Conservation (phyloP, 768 basidiomycete species). For the Glaciozyma antarctica region DNA sequence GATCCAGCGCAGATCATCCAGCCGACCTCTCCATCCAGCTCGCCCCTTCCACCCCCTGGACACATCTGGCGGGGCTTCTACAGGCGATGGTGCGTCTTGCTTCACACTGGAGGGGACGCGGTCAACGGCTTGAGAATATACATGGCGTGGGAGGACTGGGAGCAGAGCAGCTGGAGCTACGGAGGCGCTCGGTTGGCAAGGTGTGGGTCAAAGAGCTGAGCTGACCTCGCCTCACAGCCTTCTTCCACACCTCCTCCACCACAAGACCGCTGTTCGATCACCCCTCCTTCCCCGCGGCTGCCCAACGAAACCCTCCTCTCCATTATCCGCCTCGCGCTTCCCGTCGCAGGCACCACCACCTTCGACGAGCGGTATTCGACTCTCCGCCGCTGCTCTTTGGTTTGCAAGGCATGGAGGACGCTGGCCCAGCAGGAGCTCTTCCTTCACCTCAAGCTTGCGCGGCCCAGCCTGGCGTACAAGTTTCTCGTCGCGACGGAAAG, state of each 20-base stretch:
- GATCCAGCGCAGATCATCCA: conserved; percentile 14
- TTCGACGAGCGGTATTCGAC: neutral
- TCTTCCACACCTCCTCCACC: neutral
- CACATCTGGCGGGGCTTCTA: conserved; percentile 63
- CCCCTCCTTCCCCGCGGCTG: neutral
- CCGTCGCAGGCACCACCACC: neutral
- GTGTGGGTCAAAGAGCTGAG: neutral
- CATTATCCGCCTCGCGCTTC: neutral
- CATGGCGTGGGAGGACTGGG: conserved; percentile 91
- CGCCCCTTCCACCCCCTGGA: conserved; percentile 53
- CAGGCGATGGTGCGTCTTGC: too few species aligned
- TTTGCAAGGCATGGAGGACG: neutral
- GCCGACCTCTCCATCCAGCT: conserved; percentile 46
- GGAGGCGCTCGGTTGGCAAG: neutral
- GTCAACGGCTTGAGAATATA: conserved; percentile 85
- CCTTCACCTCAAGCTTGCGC: neutral
- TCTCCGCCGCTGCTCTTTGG: neutral
- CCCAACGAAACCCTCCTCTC: neutral
- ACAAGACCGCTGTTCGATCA: neutral
- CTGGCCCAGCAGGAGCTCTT: neutral
- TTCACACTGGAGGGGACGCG: conserved; percentile 47
- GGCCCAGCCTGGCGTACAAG: neutral
- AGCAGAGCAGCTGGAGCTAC: conserved; percentile 42
- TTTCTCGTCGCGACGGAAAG: neutral
- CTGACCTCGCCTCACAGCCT: neutral